phyloP scores from a whole-genome alignment of 345 rosid genomes.

The Salix brachista region DNA sequence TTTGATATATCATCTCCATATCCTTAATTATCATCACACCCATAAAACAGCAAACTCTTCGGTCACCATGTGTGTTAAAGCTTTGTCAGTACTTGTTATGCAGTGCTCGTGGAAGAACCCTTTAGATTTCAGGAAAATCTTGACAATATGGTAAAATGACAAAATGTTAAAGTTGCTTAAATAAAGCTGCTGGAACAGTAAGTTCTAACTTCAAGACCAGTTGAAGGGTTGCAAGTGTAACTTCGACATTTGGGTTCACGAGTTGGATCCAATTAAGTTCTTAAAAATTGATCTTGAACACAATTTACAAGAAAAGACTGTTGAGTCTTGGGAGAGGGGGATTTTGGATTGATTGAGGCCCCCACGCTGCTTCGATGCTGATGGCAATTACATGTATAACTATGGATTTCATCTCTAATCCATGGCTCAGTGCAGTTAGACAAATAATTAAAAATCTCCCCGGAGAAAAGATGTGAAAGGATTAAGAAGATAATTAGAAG shows the following conservation, averaged over 20 bases:
- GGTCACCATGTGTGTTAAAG: not conserved
- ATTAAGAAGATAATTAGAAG: not conserved
- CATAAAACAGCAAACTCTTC: not conserved
- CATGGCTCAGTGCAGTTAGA: not conserved
- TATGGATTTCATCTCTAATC: not conserved
- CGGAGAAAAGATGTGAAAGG: not conserved
- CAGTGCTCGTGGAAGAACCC: not conserved
- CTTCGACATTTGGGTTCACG: slow-evolving; percentile 30
- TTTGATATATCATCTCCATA: not conserved
- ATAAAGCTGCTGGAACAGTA: not conserved
- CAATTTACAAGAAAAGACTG: slow-evolving; percentile 33
- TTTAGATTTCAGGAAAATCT: not conserved
- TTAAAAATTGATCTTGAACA: not conserved
- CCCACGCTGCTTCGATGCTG: not conserved
- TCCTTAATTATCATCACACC: not conserved
- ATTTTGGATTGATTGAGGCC: not conserved
- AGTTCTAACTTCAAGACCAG: not conserved
- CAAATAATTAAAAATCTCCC: too few species aligned
- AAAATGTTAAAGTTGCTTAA: not conserved
- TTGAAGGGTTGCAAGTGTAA: slow-evolving; percentile 4
- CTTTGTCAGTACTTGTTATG: not conserved
- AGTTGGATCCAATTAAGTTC: slow-evolving; percentile 15
- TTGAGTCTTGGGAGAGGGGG: not conserved
- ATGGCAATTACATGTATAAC: not conserved
- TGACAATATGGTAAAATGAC: not conserved